These are phyloP conservation scores for Castanea sativa DNA, from an alignment of 306 rosid genomes.

Conservation along the genomic window DNA sequence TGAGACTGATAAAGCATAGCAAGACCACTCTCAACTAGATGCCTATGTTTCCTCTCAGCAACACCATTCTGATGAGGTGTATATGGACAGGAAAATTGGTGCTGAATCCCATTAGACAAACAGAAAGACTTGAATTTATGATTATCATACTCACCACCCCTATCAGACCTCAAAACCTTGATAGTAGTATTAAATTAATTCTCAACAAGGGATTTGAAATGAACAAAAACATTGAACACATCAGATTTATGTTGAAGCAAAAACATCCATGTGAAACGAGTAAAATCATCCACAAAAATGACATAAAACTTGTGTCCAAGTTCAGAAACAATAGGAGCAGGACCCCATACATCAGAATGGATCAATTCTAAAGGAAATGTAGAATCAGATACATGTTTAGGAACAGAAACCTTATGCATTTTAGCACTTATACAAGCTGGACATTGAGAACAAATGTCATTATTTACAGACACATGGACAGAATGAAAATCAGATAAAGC, in stretches of 20 bases:
- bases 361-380: too few relatives aligned
- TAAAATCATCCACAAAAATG: background rate
- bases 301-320: background rate
- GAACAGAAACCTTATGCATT: too few relatives aligned
- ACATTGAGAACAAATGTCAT: too few relatives aligned
- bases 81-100: background rate
- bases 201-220: background rate
- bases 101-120: background rate
- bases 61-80: background rate
- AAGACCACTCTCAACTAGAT: background rate
- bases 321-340: too few relatives aligned
- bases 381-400: too few relatives aligned
- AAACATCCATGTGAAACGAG: background rate
- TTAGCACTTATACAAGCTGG: too few relatives aligned
- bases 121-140: background rate
- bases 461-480: too few relatives aligned
- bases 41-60: background rate
- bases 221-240: too few relatives aligned
- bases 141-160: background rate
- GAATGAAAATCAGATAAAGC: too few relatives aligned
- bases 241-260: background rate
- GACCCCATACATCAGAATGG: too few relatives aligned
- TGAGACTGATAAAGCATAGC: background rate
- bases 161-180: background rate
- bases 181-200: background rate